phyloP scores from a whole-genome alignment of 768 basidiomycete species.

The Hortiboletus campestris region DNA sequence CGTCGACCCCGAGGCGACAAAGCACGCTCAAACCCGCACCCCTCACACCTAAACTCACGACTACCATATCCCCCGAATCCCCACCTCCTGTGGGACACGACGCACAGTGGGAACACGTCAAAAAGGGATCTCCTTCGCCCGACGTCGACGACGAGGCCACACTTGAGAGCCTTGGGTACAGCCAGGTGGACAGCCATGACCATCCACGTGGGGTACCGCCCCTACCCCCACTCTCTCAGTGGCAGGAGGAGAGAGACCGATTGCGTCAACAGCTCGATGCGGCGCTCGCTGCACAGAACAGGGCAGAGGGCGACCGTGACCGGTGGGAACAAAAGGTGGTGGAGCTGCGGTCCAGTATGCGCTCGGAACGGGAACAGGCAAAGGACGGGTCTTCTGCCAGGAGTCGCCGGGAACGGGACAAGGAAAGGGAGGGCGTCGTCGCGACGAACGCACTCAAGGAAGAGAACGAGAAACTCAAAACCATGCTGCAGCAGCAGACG shows the following conservation, averaged over 20 bases:
- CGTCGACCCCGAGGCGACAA: conserved; percentile 18
- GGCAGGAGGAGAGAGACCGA: conserved; percentile 12
- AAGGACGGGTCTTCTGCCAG: conserved; percentile 12
- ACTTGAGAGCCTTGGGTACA: conserved; percentile 20
- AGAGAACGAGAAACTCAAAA: conserved; percentile 25
- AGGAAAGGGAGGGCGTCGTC: conserved; percentile 7
- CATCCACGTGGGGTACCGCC: not conserved
- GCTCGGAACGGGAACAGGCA: conserved; percentile 14
- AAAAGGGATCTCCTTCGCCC: conserved; percentile 9
- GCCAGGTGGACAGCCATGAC: conserved; percentile 15
- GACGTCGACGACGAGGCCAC: conserved; percentile 17
- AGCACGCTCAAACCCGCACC: conserved; percentile 19
- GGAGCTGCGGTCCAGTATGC: conserved; percentile 14
- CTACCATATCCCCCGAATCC: conserved; percentile 7
- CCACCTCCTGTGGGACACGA: conserved; percentile 9
- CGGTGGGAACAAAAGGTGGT: conserved; percentile 21
- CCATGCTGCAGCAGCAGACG: conserved; percentile 15
- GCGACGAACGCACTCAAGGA: conserved; percentile 16
- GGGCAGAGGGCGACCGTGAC: conserved; percentile 18
- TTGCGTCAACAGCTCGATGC: conserved; percentile 13
- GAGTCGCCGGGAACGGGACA: conserved; percentile 18
- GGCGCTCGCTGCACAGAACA: conserved; percentile 12
- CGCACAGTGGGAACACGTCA: conserved; percentile 24
- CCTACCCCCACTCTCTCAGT: not conserved
- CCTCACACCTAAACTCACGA: conserved; percentile 24